A percentile compares a stretch with the other conserved stretches of the same genome.
Conservation (phyloP, 768 basidiomycete species). For the Lactifluus hygrophoroides region DNA sequence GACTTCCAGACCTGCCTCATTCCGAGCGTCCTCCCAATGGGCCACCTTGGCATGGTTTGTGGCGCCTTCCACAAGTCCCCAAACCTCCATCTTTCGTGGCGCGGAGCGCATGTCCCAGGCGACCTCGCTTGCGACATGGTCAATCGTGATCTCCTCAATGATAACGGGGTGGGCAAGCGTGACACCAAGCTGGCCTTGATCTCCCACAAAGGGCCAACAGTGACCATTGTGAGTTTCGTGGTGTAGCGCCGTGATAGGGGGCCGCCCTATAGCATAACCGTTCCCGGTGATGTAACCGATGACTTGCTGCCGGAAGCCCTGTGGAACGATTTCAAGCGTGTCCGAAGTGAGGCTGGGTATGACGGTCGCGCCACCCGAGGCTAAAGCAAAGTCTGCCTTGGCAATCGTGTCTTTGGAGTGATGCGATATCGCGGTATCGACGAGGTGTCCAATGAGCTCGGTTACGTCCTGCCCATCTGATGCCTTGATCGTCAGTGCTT, state of each 20-base stretch:
- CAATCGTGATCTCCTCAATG: constrained; percentile 66
- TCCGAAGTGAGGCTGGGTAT: constrained; percentile 77
- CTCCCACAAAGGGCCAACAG: constrained; percentile 89
- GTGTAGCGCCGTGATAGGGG: constrained; percentile 83
- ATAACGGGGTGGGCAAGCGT: constrained; percentile 54
- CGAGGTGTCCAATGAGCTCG: constrained; percentile 60
- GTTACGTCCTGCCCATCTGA: constrained; percentile 69
- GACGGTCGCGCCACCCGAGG: constrained; percentile 71
- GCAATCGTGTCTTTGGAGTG: constrained; percentile 74
- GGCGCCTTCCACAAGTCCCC: constrained; percentile 77
- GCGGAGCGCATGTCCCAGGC: constrained; percentile 76
- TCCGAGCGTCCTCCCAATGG: constrained; percentile 39
- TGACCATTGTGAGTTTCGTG: constrained; percentile 74
- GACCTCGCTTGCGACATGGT: constrained; percentile 79
- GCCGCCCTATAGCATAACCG: constrained; percentile 58
- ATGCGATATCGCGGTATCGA: constrained; percentile 63
- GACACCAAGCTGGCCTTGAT: constrained; percentile 76
- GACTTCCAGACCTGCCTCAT: constrained; percentile 21
- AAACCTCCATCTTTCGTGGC: constrained; percentile 82
- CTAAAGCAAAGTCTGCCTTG: constrained; percentile 77
- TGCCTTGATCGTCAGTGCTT: constrained; percentile 53
- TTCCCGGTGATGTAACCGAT: constrained; percentile 49
- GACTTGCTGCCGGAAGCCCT: constrained; percentile 39
- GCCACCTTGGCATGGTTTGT: constrained; percentile 59
- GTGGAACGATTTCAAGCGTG: constrained; percentile 61